phyloP scores from a whole-genome alignment of 768 basidiomycete species.

The Russula griseocarnosa region DNA sequence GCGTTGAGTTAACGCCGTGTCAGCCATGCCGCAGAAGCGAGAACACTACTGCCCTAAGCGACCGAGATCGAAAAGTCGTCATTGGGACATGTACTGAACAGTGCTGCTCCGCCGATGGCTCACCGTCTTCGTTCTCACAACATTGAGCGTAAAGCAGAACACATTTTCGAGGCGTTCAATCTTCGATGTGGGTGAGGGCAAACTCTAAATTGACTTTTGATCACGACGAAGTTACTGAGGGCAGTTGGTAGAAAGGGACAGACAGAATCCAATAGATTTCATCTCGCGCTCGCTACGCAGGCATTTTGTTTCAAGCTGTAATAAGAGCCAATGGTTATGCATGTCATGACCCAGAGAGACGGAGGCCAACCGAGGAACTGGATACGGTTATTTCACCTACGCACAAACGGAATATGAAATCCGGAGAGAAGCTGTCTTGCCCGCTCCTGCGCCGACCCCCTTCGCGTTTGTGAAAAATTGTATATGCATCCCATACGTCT shows the following conservation, averaged over 20 bases:
- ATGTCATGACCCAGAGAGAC: background rate
- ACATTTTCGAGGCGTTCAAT: too few species aligned
- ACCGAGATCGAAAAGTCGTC: background rate
- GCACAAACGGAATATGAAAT: constrained; percentile 84
- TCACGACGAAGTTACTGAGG: background rate
- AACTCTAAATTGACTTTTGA: background rate
- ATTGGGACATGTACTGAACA: background rate
- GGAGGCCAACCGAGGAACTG: background rate
- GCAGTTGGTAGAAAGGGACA: too few species aligned
- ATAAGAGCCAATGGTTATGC: background rate
- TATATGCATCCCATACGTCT: constrained; percentile 85
- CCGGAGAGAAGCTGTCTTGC: constrained; percentile 86
- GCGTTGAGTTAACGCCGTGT: background rate
- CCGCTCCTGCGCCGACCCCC: constrained; percentile 80
- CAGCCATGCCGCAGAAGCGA: background rate
- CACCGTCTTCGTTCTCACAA: background rate
- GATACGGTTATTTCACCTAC: constrained; percentile 31
- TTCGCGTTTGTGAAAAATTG: constrained; percentile 87
- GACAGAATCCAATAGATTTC: background rate
- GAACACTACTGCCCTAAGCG: background rate
- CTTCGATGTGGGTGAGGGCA: background rate
- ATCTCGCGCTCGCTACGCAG: background rate
- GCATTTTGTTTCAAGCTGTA: background rate
- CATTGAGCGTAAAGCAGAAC: background rate
- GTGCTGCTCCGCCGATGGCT: background rate